These are phyloP conservation scores for Geotrichum siamense DNA, from an alignment of 1,139 yeast genomes.

Conservation along the genomic window DNA sequence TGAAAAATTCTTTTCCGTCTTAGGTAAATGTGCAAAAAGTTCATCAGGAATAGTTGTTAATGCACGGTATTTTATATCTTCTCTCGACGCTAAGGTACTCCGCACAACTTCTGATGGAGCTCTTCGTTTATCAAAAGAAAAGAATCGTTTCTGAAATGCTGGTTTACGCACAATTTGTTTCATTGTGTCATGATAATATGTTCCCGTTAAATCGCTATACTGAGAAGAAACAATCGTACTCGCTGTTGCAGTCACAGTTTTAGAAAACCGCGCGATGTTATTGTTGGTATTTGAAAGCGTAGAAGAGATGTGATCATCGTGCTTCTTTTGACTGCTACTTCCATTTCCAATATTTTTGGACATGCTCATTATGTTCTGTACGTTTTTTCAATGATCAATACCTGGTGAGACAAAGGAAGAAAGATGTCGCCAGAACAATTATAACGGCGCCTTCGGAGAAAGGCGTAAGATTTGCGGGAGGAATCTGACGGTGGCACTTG, in stretches of 20 bases:
- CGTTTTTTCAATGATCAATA: too few species aligned
- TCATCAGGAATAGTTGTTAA: constrained; percentile 50
- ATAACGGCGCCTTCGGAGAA: too few species aligned
- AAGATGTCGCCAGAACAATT: too few species aligned
- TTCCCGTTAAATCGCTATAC: constrained; percentile 37
- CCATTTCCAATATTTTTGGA: not conserved
- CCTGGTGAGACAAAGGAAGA: too few species aligned
- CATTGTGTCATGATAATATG: constrained; percentile 34
- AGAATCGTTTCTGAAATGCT: constrained; percentile 34
- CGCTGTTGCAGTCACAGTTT: constrained; percentile 38
- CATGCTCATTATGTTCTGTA: constrained; percentile 8
- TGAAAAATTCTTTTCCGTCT: constrained; percentile 37
- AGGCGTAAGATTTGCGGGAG: too few species aligned
- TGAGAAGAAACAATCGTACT: constrained; percentile 31
- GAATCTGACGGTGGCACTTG: too few species aligned
- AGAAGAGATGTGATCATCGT: constrained; percentile 28
- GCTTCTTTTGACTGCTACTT: constrained; percentile 5
- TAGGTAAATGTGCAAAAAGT: constrained; percentile 46
- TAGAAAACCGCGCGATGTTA: constrained; percentile 35
- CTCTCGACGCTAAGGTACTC: constrained; percentile 23
- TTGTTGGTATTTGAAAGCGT: constrained; percentile 36
- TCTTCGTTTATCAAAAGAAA: constrained; percentile 32
- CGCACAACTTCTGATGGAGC: constrained; percentile 40
- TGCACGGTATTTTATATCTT: constrained; percentile 31
- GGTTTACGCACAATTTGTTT: constrained; percentile 40